These are phyloP conservation scores for Monosporascus sp. DNA, from an alignment of 2,329 filamentous ascomycete genomes.

Conservation along the genomic window DNA sequence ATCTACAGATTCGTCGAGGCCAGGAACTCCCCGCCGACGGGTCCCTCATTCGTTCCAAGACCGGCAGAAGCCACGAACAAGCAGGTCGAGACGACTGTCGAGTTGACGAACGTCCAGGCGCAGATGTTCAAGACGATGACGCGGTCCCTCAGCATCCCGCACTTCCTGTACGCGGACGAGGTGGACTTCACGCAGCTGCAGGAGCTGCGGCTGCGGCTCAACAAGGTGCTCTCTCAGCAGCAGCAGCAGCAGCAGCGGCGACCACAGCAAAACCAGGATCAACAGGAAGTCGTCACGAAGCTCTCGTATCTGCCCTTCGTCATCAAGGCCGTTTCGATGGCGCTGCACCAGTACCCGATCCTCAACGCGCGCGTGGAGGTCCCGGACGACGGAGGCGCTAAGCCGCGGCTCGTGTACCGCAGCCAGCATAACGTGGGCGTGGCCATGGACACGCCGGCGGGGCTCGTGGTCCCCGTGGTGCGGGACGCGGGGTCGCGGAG, in stretches of 20 bases:
- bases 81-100: constrained; percentile 63
- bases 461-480: constrained; percentile 87
- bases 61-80: constrained; percentile 33
- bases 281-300: constrained; percentile 47
- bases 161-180: constrained; percentile 92
- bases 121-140: constrained; percentile 99
- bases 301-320: constrained; percentile 91
- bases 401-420: constrained; percentile 72
- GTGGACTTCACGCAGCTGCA: constrained; percentile 75
- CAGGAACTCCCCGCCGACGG: constrained; percentile 27
- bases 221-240: constrained; percentile 49
- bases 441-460: constrained; percentile 87
- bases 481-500: constrained; percentile 74
- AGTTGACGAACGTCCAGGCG: constrained; percentile 72
- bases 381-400: constrained; percentile 41
- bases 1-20: constrained; percentile 65
- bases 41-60: constrained; percentile 25
- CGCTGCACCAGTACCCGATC: constrained; percentile 74
- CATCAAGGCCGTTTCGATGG: constrained; percentile 87
- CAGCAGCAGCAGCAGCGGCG: constrained; percentile 17
- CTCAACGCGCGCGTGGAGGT: constrained; percentile 81
- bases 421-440: constrained; percentile 91
- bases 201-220: constrained; percentile 68
- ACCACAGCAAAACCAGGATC: constrained; percentile 26
- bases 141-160: constrained; percentile 80